A percentile compares a stretch with the other conserved stretches of the same genome.
Evolutionary conservation across 2,329 filamentous ascomycete genomes (phyloP).

Genomic region (Curvularia sp.): DNA sequence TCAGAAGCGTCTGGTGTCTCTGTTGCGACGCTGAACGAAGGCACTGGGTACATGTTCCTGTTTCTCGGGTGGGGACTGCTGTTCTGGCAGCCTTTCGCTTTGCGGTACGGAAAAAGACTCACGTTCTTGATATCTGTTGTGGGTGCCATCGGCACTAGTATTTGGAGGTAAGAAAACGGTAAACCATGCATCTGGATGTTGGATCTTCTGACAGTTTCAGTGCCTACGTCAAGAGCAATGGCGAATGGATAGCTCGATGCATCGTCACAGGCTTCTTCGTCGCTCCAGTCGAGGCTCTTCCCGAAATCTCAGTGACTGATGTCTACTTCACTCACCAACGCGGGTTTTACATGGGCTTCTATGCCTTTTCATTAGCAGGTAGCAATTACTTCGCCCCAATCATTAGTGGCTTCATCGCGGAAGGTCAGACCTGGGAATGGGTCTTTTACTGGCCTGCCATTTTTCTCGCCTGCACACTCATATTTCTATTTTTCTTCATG

Average conservation of each 20-base stretch:
- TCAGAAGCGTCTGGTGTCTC: conserved; percentile 57
- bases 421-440: conserved; percentile 48
- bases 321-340: conserved; percentile 49
- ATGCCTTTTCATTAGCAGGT: conserved; percentile 43
- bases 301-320: conserved; percentile 57
- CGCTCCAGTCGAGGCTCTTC: conserved; percentile 59
- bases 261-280: conserved; percentile 58
- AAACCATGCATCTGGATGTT: not conserved
- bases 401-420: conserved; percentile 48
- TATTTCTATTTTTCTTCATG: conserved; percentile 65
- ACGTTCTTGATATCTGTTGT: conserved; percentile 57
- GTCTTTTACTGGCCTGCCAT: conserved; percentile 62
- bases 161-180: conserved; percentile 51
- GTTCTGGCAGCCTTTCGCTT: conserved; percentile 61
- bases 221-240: conserved; percentile 54
- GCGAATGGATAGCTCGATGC: conserved; percentile 58
- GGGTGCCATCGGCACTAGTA: conserved; percentile 49
- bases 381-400: conserved; percentile 51
- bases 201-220: conserved; percentile 42
- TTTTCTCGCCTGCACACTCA: conserved; percentile 56
- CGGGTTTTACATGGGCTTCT: conserved; percentile 43
- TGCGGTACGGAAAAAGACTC: conserved; percentile 61
- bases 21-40: conserved; percentile 56
- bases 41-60: conserved; percentile 62
- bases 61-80: conserved; percentile 61